Base-by-base conservation (phyloP, 257 asterid genomes). In the Eustoma russellianum region DNA sequence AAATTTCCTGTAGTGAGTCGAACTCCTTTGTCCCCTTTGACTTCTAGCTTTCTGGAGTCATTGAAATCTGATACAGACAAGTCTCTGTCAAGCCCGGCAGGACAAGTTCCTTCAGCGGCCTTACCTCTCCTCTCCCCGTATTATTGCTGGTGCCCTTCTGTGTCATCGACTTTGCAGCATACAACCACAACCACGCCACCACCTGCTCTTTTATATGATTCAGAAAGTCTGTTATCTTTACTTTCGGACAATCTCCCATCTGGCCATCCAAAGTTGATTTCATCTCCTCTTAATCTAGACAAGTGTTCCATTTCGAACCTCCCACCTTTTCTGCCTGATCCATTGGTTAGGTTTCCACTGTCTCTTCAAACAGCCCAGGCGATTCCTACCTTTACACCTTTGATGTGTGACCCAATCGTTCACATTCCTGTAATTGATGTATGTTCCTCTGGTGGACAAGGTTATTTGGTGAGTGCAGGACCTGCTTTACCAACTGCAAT, bases 141-240 rank as follows among this genome's bases (percentile, higher is more conserved):
- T 52, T 91, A 87, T 64, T 87, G 96, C 72, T 84, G 95, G 93
- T 90, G 98, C 48, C 98, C 97, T 52, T 83, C 93, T 16, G 75
- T 71, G 60, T 82, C 74, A 28, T 74, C 89, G 12, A 53, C 80
- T 6, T 61, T 69, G 71, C 93, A 71, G 44, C 80, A 48, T 40
- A n/a, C 60, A 10, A 24, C 55, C 10, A 33, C 38, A 8, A 38
- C 43, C 43, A 38, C 7, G 43, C 43, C 43, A 38, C 43, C 5
- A 2, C 12, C 43, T 38, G 12, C 43, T 7, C 12, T 11, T 8
- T 11, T 38, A 11, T 38, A 11, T 11, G 12, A 38, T 38, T 38
- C 43, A 11, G 43, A 38, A 38, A 38, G 43, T 38, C 43, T 38
- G 11, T 38, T 38, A 38, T 70, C 92, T 60, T 63, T 83, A 18